Evolutionary conservation across 1,139 yeast species (phyloP).

Genomic region (Kodamaea derodonti): DNA sequence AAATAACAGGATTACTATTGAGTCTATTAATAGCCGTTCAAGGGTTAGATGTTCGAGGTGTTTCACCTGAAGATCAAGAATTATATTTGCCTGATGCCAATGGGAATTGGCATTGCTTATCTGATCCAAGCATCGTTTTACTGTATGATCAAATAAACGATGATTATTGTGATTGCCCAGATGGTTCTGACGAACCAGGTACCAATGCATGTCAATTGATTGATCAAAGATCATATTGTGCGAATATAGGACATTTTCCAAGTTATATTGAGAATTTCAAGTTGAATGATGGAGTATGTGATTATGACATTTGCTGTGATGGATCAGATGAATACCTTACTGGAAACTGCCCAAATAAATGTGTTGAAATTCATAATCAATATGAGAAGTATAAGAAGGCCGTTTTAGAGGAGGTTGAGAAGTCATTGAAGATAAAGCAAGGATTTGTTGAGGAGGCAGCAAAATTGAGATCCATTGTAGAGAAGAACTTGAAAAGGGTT

Average conservation of each 20-base stretch:
- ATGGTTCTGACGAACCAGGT: slow-evolving; percentile 97
- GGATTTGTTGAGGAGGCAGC: slow-evolving; percentile 11
- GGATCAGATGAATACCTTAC: slow-evolving; percentile 75
- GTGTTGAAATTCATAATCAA: slow-evolving; percentile 45
- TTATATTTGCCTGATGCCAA: slow-evolving; percentile 49
- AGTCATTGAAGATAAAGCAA: slow-evolving; percentile 22
- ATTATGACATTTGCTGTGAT: slow-evolving; percentile 86
- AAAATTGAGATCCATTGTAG: slow-evolving; percentile 9
- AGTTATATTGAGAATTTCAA: slow-evolving; percentile 55
- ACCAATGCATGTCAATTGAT: slow-evolving; percentile 70
- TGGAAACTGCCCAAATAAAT: slow-evolving; percentile 53
- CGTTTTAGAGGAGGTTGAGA: slow-evolving; percentile 14
- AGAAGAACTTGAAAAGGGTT: slow-evolving; percentile 20
- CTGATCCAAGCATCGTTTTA: slow-evolving; percentile 58
- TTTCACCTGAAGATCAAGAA: slow-evolving; percentile 35
- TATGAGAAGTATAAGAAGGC: slow-evolving; percentile 18
- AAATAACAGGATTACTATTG: neutral
- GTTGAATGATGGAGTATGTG: slow-evolving; percentile 91
- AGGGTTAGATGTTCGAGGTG: slow-evolving; percentile 10
- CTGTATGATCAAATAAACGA: slow-evolving; percentile 71
- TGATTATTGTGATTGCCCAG: slow-evolving; percentile 94
- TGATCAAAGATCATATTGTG: slow-evolving; percentile 64
- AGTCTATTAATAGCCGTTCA: neutral
- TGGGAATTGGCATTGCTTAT: slow-evolving; percentile 65
- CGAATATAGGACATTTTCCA: slow-evolving; percentile 66